A percentile compares a stretch with the other conserved stretches of the same genome.
Conservation (phyloP, 768 basidiomycete species). For the Termitomyces titanicus region DNA sequence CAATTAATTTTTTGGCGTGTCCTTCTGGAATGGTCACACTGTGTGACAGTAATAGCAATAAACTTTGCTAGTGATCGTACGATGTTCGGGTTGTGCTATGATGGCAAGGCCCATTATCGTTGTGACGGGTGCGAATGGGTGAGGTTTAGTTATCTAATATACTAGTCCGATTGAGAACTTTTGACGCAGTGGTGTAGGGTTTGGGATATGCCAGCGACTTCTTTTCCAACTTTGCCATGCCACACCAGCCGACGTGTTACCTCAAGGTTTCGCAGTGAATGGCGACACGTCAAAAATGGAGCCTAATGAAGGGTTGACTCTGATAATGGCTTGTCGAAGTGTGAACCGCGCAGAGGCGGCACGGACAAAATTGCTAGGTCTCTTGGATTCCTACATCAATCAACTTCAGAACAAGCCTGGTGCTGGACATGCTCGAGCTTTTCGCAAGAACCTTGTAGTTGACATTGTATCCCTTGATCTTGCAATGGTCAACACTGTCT, state of each 20-base stretch:
- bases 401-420: conserved; percentile 27
- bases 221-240: conserved; percentile 59
- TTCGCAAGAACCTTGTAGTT: conserved; percentile 57
- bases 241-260: conserved; percentile 47
- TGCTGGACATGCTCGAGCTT: conserved; percentile 51
- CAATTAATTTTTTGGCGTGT: too few relatives aligned
- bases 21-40: too few relatives aligned
- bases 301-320: conserved; percentile 52
- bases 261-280: conserved; percentile 32
- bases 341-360: conserved; percentile 61
- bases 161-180: neutral
- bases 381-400: conserved; percentile 53
- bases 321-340: conserved; percentile 81
- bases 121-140: conserved; percentile 74
- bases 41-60: too few relatives aligned
- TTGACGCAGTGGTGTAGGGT: conserved; percentile 68
- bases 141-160: conserved; percentile 13
- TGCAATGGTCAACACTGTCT: conserved; percentile 52
- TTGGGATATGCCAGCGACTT: conserved; percentile 78
- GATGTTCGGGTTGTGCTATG: conserved; percentile 12
- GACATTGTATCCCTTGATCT: conserved; percentile 66
- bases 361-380: conserved; percentile 43
- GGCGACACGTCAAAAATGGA: neutral
- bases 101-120: conserved; percentile 50
- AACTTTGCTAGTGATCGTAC: conserved; percentile 13